phyloP scores from a whole-genome alignment of 371 early-diverging fungal species.

The Saksenaea oblongispora region DNA sequence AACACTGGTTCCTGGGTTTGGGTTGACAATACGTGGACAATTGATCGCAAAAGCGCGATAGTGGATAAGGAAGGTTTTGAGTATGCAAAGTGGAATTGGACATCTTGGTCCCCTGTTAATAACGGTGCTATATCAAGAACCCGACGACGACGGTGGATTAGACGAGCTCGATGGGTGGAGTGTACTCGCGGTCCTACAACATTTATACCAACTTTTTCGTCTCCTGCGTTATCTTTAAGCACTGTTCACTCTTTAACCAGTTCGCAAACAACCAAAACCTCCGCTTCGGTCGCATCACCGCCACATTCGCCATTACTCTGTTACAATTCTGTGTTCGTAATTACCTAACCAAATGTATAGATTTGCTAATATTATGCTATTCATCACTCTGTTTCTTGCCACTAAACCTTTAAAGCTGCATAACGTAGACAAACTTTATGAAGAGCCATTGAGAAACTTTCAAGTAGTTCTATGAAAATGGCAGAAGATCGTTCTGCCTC shows the following conservation, averaged over 20 bases:
- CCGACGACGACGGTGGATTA: neutral
- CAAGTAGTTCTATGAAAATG: too few species aligned
- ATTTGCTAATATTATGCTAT: too few species aligned
- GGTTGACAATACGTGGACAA: neutral
- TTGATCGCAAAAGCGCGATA: neutral
- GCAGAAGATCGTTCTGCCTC: too few species aligned
- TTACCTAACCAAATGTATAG: too few species aligned
- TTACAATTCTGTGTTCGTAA: neutral
- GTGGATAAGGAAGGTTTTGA: neutral
- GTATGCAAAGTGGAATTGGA: neutral
- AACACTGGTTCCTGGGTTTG: neutral
- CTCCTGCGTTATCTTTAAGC: neutral
- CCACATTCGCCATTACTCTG: neutral
- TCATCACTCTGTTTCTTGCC: too few species aligned
- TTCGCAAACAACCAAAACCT: neutral
- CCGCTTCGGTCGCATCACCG: neutral
- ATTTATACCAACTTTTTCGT: neutral
- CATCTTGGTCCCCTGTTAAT: neutral
- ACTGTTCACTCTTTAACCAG: neutral
- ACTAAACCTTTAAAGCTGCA: too few species aligned
- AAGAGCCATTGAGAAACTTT: too few species aligned
- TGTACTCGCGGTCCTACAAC: neutral
- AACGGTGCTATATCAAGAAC: neutral
- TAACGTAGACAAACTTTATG: too few species aligned
- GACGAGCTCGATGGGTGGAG: neutral